phyloP scores from a whole-genome alignment of 495 filamentous ascomycete species.

The Letharia columbiana region DNA sequence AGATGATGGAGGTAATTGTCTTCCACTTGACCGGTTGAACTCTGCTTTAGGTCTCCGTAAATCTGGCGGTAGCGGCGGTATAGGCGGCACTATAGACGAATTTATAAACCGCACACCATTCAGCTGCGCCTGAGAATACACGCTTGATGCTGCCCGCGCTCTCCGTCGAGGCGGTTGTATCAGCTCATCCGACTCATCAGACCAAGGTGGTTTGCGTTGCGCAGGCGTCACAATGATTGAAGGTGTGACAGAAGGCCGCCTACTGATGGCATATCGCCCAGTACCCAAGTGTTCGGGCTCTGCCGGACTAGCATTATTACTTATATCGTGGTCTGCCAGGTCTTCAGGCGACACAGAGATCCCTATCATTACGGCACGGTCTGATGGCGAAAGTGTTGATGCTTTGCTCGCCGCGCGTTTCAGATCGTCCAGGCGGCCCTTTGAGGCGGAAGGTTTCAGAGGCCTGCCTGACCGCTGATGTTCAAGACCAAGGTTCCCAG shows the following conservation, averaged over 20 bases:
- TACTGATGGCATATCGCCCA: constrained; percentile 28
- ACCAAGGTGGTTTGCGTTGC: constrained; percentile 55
- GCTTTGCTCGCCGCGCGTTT: constrained; percentile 24
- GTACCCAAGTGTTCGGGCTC: constrained; percentile 31
- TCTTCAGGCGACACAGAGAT: constrained; percentile 58
- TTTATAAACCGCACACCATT: constrained; percentile 23
- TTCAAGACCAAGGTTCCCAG: constrained; percentile 10
- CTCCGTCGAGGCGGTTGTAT: constrained; percentile 27
- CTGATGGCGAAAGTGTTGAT: constrained; percentile 58
- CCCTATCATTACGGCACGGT: constrained; percentile 72
- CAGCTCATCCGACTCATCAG: constrained; percentile 38
- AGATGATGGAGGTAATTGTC: neutral
- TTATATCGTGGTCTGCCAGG: constrained; percentile 41
- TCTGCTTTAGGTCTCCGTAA: neutral
- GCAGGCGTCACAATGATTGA: constrained; percentile 57
- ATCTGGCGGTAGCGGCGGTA: constrained; percentile 50
- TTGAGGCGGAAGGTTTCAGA: constrained; percentile 26
- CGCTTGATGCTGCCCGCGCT: constrained; percentile 45
- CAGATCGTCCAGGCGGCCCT: constrained; percentile 20
- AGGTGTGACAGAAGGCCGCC: constrained; percentile 37
- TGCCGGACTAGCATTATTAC: constrained; percentile 42
- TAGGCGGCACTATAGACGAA: constrained; percentile 44
- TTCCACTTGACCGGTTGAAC: neutral
- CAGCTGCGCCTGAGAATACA: constrained; percentile 56
- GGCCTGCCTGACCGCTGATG: constrained; percentile 17